Conservation (phyloP, 2,329 filamentous ascomycete genomes). For the Sporothrix pallida region DNA sequence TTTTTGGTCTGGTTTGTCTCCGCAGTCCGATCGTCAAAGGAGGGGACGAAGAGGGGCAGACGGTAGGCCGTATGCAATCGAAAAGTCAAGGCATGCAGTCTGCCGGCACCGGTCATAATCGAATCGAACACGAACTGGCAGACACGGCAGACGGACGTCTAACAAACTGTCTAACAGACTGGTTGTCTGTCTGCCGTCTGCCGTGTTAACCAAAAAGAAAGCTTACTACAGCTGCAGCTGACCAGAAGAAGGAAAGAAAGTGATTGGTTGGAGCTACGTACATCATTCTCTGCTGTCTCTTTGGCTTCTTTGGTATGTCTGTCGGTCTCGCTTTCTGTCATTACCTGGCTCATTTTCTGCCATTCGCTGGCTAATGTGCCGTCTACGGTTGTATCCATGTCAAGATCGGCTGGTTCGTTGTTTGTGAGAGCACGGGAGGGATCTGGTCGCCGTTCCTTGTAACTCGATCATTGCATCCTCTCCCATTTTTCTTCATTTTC, state of each 20-base stretch:
- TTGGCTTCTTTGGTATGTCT: too few species aligned
- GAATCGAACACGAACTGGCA: background rate
- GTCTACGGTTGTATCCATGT: background rate
- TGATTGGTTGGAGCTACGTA: background rate
- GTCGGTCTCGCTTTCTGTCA: too few species aligned
- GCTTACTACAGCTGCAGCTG: background rate
- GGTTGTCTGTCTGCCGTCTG: background rate
- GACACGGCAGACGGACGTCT: constrained; percentile 3
- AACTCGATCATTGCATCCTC: too few species aligned
- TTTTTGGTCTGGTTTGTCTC: background rate
- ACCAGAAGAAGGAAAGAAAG: background rate
- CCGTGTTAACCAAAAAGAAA: background rate
- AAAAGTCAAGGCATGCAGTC: background rate
- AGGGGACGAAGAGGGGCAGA: background rate
- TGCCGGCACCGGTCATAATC: constrained; percentile 3
- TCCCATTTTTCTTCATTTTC: background rate
- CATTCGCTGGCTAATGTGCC: background rate
- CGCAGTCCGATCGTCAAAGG: background rate
- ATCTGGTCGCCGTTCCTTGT: background rate
- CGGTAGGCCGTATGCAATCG: background rate
- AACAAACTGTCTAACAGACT: too few species aligned
- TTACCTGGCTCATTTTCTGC: background rate
- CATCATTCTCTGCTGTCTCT: too few species aligned
- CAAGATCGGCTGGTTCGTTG: background rate
- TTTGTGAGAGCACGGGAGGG: too few species aligned